phyloP scores from a whole-genome alignment of 352 stramenopile genomes.

The Pythium grandisporangium region DNA sequence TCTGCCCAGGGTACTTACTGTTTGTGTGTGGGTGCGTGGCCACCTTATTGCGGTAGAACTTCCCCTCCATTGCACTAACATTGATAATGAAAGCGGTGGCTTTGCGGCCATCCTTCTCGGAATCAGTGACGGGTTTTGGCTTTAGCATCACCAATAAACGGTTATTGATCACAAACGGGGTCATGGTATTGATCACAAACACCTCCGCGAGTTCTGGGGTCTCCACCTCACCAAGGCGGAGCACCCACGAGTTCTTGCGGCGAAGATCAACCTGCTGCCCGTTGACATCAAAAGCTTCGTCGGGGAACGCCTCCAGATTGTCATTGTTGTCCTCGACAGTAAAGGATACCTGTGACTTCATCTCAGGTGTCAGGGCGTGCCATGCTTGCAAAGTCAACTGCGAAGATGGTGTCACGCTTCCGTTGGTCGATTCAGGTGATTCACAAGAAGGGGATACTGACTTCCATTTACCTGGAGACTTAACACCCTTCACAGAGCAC shows the following conservation, averaged over 20 bases:
- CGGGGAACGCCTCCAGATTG: slow-evolving; percentile 38
- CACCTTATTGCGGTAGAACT: slow-evolving; percentile 94
- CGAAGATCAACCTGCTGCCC: slow-evolving; percentile 90
- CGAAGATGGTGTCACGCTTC: too few relatives aligned
- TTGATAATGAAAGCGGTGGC: slow-evolving; percentile 96
- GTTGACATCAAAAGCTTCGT: slow-evolving; percentile 86
- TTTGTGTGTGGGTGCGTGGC: slow-evolving; percentile 94
- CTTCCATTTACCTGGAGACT: too few relatives aligned
- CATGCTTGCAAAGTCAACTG: too few relatives aligned
- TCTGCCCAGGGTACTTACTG: too few relatives aligned
- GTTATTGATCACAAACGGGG: slow-evolving; percentile 93
- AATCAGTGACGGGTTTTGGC: too few relatives aligned
- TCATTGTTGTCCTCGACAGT: slow-evolving; percentile 77
- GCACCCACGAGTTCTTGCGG: slow-evolving; percentile 89
- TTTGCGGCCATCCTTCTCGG: too few relatives aligned
- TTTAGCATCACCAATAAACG: too few relatives aligned
- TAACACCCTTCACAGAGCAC: too few relatives aligned
- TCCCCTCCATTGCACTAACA: slow-evolving; percentile 94
- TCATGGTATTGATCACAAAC: slow-evolving; percentile 91
- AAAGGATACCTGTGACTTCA: slow-evolving; percentile 86
- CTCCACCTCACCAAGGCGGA: slow-evolving; percentile 70
- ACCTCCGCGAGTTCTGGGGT: slow-evolving; percentile 70
- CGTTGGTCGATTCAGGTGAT: too few relatives aligned
- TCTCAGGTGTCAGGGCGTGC: too few relatives aligned
- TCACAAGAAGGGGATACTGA: too few relatives aligned